Base-by-base conservation (phyloP, 768 basidiomycete genomes). In the Mycena pura region DNA sequence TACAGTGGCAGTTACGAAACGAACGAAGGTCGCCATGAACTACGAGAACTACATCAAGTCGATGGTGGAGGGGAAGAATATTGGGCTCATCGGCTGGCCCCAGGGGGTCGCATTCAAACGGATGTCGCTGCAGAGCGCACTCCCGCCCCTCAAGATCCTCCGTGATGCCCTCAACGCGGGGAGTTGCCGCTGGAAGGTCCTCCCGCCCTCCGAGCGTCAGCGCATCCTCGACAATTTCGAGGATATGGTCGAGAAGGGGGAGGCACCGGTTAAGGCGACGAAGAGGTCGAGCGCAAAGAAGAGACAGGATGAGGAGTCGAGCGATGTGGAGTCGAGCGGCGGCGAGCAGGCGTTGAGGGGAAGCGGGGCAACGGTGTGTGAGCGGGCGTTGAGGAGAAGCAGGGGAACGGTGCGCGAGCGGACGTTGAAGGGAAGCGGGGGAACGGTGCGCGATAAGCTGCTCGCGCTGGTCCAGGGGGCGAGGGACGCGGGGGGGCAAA, bases 11-110 rank as follows among this genome's bases (percentile, higher is more conserved):
- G 17, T 36, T 2, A 27, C 49, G 28, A 39, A 28, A n/a, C 38
- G 49, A 24, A 51, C 36, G 48, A 50, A 50, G 14, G 24, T 50
- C 48, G 48, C 48, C 3, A 49, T 49, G 32, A 49, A 49, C 34
- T 38, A 27, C 24, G 49, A 25, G 4, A 25, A 51, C 13, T 51
- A 51, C 17, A 39, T 39, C 49, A 5, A 14, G 11, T 39, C 38
- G 25, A 51, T 51, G 25, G 38, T 51, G 25, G 15, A 39, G 24
- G 38, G 7, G 6, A 39, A 51, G 36, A 28, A 27, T 38, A 6
- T 51, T 10, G 38, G 36, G 15, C 49, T 51, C 25, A 19, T 39
- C 17, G 49, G 49, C 36, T 51, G 49, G 49, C 49, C 49, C 24
- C 25, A 25, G 38, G 49, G 38, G 17, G 49, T 39, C 24, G 15